Base-by-base conservation (phyloP, 1,139 yeast genomes). In the Candida sp. region DNA sequence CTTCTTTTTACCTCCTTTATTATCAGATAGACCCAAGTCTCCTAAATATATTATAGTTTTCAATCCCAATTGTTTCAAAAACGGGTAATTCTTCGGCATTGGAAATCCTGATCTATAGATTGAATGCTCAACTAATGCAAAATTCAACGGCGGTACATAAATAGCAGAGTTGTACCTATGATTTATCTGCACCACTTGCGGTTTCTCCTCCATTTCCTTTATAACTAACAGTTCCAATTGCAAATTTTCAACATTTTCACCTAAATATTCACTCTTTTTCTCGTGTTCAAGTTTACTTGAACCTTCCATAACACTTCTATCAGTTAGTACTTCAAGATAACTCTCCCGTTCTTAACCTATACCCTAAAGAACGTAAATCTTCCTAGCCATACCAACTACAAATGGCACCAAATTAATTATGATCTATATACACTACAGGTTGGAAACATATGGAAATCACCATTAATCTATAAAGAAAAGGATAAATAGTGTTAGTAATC, bases 31-130 rank as follows among this genome's bases (percentile, higher is more conserved):
- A 4, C 76, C 76, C 48, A 71, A 57, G 50, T 87, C 97, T 1
- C 98, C 98, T 8, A 91, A 66, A 56, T 86, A 89, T 37, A 91
- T 83, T 43, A 91, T 87, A 0, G 97, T 89, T 54, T 81, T 82
- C 45, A 93, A 64, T 22, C 82, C 73, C 41, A 93, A 66, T 40
- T 82, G 85, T 53, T 82, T 79, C 22, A 93, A 71, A 55, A 87
- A 93, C 11, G 87, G 81, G 57, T 83, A 88, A 64, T 90, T 91
- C 53, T 84, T 77, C 0, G 87, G 87, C 70, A 89, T 87, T 3
- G 99, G 99, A 57, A 90, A 95, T 3, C 99, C 99, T 2, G 95
- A 85, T 32, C 99, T 71, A 61, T 90, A 93, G 15, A 93, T 80
- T 5, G 88, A 83, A 47, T 87, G 91, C 50, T 88, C 96, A 2